Base-by-base conservation (phyloP, 768 basidiomycete species). In the Suillus sp. region DNA sequence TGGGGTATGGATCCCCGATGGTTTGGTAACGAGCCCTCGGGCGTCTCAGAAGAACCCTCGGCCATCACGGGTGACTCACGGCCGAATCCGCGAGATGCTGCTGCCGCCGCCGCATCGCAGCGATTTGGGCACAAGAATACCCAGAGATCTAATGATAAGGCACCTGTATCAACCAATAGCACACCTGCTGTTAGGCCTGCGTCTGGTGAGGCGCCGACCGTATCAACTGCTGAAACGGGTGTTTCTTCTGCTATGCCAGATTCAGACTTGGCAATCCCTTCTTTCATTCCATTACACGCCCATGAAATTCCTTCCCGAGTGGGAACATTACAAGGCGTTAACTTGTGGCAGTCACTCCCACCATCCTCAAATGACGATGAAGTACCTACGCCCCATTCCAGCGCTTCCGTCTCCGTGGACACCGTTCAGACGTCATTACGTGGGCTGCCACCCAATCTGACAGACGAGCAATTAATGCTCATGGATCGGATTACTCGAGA, bases 401-500 rank as follows among this genome's bases (percentile, higher is more conserved):
- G 18, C 20, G 40, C 63, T 32, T n/a, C 65, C 16, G 13, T 50
- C n/a, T 55, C 35, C 62, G 25, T 37, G 42, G 34, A 10, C 32
- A 30, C 59, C 58, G 38, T 45, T 10, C 54, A 59, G 40, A 14
- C 43, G 9, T 51, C 59, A 18, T 27, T 64, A 42, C 61, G 9
- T n/a, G 40, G 25, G 7, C 42, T 47, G 25, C 51, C 55, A 38
- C 38, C 67, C 80, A 11, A 78, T 77, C 38, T 86, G 62, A 86
- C 82, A 6, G 85, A 86, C 18, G 84, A 84, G 45, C 90, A 93
- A 68, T 78, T 95, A 14, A 78, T 81, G 20, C 75, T 80, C 22
- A 77, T 94, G 75, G 91, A 94, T 66, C 77, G 69, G 32, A 71
- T 89, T 43, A 93, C 92, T 32, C 80, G 91, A 60, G 90, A 92